Evolutionary conservation across 2,329 filamentous ascomycete species (phyloP).

Genomic region (Talaromyces marneffei): DNA sequence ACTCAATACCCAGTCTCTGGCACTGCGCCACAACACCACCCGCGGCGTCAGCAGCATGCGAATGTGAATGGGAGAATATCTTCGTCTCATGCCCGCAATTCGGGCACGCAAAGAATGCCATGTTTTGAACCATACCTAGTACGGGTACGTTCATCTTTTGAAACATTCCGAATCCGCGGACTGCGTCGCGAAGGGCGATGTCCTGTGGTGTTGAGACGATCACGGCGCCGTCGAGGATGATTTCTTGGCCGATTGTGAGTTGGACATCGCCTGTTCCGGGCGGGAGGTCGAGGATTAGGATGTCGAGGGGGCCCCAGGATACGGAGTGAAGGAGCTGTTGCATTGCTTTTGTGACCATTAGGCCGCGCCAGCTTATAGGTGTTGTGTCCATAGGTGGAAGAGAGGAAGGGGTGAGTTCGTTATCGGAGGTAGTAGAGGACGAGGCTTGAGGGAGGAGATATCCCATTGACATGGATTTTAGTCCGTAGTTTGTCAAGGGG

Average conservation of each 20-base stretch:
- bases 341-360: constrained; percentile 97
- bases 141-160: constrained; percentile 70
- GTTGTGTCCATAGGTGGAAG: constrained; percentile 46
- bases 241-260: constrained; percentile 91
- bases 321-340: constrained; percentile 94
- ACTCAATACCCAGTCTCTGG: constrained; percentile 63
- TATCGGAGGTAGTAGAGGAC: constrained; percentile 40
- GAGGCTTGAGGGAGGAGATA: constrained; percentile 60
- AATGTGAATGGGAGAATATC: constrained; percentile 57
- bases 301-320: constrained; percentile 82
- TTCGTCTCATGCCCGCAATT: constrained; percentile 67
- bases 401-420: constrained; percentile 22
- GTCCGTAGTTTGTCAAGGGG: constrained; percentile 86
- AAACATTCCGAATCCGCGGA: constrained; percentile 91
- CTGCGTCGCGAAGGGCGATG: constrained; percentile 82
- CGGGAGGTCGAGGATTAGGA: constrained; percentile 84
- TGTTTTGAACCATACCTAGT: constrained; percentile 86
- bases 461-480: constrained; percentile 99
- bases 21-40: constrained; percentile 65
- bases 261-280: constrained; percentile 95
- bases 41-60: constrained; percentile 27
- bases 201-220: constrained; percentile 94
- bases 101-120: constrained; percentile 78
- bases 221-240: constrained; percentile 75
- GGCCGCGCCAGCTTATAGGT: constrained; percentile 87